Base-by-base conservation (phyloP, 1,284 basidiomycete genomes). In the Pseudozyma hubeiensis region DNA sequence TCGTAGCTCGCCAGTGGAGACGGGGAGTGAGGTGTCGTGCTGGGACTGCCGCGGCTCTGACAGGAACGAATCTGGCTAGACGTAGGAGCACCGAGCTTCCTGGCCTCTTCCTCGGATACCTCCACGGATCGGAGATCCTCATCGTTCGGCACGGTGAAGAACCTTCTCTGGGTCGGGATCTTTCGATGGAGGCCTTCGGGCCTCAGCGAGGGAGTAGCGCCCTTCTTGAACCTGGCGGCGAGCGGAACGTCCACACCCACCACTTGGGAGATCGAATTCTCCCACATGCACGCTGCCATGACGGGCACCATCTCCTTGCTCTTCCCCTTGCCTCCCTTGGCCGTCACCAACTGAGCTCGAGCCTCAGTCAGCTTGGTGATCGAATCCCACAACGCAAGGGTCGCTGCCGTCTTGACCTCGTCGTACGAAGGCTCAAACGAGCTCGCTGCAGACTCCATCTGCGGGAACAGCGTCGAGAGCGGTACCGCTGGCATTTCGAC, bases 201-300 rank as follows among this genome's bases (percentile, higher is more conserved):
- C 10, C 65, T 37, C 33, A 70, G 39, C 8, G 58, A 39, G 1
- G 71, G 64, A 34, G 48, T 37, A 1, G 50, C 46, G 14, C 61
- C 64, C 46, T 66, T 68, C 51, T 68, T 77, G 54, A 71, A 68
- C 41, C 57, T 68, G 41, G 72, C 76, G 3, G 58, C 58, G 9
- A 69, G 76, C 3, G 73, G 76, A 4, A 78, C 53, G 5, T 75
- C 59, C 7, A 73, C 61, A 6, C 66, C 56, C 7, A 78, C 69
- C 4, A 78, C 33, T 52, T 71, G 59, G 8, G 68, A 61, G 24
- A 40, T 53, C 41, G 77, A 79, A 46, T 61, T 69, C 57, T 78
- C 76, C 78, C 76, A 78, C 11, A 65, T 54, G 63, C 78, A 80
- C 10, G 64, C 67, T 2, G 74, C 76, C 68, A 76, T 72, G 19